These are phyloP conservation scores for Scopulariopsis brevicaulis DNA, from an alignment of 2,329 filamentous ascomycete genomes.

Conservation along the genomic window DNA sequence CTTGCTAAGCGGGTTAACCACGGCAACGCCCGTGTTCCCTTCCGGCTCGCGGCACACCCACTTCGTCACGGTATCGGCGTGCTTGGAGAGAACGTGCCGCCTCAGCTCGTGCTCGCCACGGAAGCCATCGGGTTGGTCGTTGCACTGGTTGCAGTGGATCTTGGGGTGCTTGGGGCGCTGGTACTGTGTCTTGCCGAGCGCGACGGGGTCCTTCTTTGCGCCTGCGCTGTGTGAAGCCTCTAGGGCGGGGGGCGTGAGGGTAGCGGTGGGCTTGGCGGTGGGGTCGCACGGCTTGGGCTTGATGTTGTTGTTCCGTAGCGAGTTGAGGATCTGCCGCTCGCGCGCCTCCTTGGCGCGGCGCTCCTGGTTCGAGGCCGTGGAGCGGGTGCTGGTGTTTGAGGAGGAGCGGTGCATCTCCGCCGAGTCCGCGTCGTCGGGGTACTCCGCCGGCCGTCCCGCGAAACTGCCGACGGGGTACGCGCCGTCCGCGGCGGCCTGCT, in stretches of 20 bases:
- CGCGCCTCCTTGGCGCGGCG: constrained; percentile 35
- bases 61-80: constrained; percentile 43
- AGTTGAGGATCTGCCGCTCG: constrained; percentile 31
- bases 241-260: neutral
- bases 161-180: constrained; percentile 59
- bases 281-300: constrained; percentile 28
- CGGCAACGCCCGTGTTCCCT: neutral
- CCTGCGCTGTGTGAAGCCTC: neutral
- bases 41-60: constrained; percentile 46
- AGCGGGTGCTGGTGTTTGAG: constrained; percentile 34
- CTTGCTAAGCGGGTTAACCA: constrained; percentile 38
- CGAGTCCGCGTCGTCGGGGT: neutral
- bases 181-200: constrained; percentile 19
- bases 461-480: constrained; percentile 19
- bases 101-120: constrained; percentile 76
- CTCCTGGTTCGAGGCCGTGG: constrained; percentile 29
- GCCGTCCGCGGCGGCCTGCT: constrained; percentile 14
- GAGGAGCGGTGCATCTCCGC: constrained; percentile 32
- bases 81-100: constrained; percentile 55
- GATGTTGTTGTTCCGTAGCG: constrained; percentile 21
- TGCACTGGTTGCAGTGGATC: constrained; percentile 59
- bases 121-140: constrained; percentile 66
- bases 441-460: neutral
- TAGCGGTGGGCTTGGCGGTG: constrained; percentile 10
- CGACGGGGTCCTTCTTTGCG: neutral